These are phyloP conservation scores for Cyclospora cayetanensis DNA, from an alignment of 169 alveolate genomes.

Conservation along the genomic window DNA sequence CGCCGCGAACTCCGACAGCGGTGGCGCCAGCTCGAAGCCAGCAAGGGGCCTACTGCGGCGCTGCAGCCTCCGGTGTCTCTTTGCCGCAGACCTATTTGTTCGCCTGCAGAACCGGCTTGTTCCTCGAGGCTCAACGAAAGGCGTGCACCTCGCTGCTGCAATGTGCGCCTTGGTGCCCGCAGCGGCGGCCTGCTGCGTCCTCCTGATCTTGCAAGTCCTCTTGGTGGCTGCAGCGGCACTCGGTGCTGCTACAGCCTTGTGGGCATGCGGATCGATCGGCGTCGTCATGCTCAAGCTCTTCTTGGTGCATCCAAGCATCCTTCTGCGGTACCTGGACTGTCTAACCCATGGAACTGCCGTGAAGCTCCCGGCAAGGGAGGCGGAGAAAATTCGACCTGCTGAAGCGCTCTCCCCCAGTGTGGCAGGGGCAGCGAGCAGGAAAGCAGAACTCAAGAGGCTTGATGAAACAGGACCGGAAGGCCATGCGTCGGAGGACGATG, in stretches of 20 bases:
- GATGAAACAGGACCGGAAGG: too few relatives aligned
- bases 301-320: not conserved
- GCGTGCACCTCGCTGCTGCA: slow-evolving; percentile 13
- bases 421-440: not conserved
- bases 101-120: not conserved
- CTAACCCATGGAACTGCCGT: slow-evolving; percentile 20
- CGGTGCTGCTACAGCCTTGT: not conserved
- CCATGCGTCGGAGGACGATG: too few relatives aligned
- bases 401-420: not conserved
- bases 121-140: not conserved
- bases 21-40: too few relatives aligned
- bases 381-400: not conserved
- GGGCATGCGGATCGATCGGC: not conserved
- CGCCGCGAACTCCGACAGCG: not conserved
- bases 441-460: not conserved
- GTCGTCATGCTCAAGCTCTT: not conserved
- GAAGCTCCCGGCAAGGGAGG: not conserved
- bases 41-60: too few relatives aligned
- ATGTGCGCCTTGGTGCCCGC: slow-evolving; percentile 34
- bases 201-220: not conserved
- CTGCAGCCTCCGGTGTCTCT: too few relatives aligned
- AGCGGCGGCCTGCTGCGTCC: slow-evolving; percentile 5
- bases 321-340: slow-evolving; percentile 23
- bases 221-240: slow-evolving; percentile 25
- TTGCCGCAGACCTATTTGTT: not conserved